phyloP scores from a whole-genome alignment of 352 stramenopile genomes.

The Plasmopara halstedii region DNA sequence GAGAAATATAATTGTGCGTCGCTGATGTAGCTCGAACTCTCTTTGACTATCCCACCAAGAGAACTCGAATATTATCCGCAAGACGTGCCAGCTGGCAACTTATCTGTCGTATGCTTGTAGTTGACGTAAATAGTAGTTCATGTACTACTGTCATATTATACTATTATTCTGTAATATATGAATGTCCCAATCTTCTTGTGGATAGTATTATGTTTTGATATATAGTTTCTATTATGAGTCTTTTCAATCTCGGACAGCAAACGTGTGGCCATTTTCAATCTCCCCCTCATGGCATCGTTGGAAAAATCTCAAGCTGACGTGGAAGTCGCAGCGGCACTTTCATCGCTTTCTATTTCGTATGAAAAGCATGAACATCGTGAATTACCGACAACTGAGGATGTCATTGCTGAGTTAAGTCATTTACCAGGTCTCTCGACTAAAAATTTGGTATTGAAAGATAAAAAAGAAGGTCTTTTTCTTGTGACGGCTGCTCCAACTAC shows the following conservation, averaged over 20 bases:
- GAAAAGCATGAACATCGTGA: slow-evolving; percentile 47
- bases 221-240: slow-evolving; percentile 10
- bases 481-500: slow-evolving; percentile 78
- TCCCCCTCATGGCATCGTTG: slow-evolving; percentile 4
- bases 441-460: slow-evolving; percentile 98
- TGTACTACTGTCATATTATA: too few species aligned
- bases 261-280: background rate
- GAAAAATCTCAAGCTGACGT: slow-evolving; percentile 41
- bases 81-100: slow-evolving; percentile 11
- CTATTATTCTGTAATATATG: too few species aligned
- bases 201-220: slow-evolving; percentile 2
- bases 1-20: too few species aligned
- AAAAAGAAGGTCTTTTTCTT: slow-evolving; percentile 96
- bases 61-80: too few species aligned
- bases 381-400: slow-evolving; percentile 64
- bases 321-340: slow-evolving; percentile 49
- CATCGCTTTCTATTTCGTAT: slow-evolving; percentile 48
- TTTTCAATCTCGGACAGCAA: background rate
- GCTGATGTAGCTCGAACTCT: too few species aligned
- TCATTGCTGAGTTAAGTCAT: slow-evolving; percentile 62
- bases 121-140: too few species aligned
- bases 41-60: too few species aligned
- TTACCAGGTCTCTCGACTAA: slow-evolving; percentile 88
- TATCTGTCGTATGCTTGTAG: too few species aligned
- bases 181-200: too few species aligned